Evolutionary conservation across 371 early-diverging fungal species (phyloP), one percentile per base, ranked within the genome.

Genomic region (Mucor piriformis): DNA sequence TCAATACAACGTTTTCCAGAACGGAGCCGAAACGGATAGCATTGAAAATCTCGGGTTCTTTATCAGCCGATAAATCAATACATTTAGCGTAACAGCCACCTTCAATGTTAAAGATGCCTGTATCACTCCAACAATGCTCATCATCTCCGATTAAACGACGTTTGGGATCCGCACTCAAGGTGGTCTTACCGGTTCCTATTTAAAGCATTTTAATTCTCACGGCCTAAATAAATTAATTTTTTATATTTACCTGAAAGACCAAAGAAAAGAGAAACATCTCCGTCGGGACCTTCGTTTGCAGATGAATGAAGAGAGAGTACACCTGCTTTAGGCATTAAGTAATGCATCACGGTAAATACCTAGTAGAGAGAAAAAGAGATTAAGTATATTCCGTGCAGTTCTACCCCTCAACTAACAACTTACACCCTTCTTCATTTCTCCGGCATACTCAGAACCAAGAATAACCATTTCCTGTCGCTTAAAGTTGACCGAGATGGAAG

Each of bases 1-100:
- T 89, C 72, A 88, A 88, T 29, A 94, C 91, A 52, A 98, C 97
- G 70, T 98, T 98, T 76, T 98, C 98, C 33, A 98, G 84, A 16
- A 98, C 92, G n/a, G 95, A 82, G 42, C 97, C 98, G 69, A 95
- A 96, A 16, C 90, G 87, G 71, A 97, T 96, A 48, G 97, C 97
- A 61, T 90, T 86, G 81, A 87, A 98, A 74, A 97, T 98, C 78
- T 97, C 98, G 58, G 98, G 98, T 70, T 98, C 98, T 86, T 96
- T 97, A 65, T 94, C 96, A 42, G 87, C 88, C 3, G 93, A 93
- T 34, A 98, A 80, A 67, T 94, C 95, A 66, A 98, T 94, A 76
- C 92, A 89, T 79, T 98, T 98, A 63, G 98, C 98, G 71, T 98
- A 98, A 80, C 98, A 98, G 15, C 98, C 98, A 61, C 98, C 98